These are phyloP conservation scores for Camelina hispida DNA, from an alignment of 345 rosid species.

Conservation along the genomic window DNA sequence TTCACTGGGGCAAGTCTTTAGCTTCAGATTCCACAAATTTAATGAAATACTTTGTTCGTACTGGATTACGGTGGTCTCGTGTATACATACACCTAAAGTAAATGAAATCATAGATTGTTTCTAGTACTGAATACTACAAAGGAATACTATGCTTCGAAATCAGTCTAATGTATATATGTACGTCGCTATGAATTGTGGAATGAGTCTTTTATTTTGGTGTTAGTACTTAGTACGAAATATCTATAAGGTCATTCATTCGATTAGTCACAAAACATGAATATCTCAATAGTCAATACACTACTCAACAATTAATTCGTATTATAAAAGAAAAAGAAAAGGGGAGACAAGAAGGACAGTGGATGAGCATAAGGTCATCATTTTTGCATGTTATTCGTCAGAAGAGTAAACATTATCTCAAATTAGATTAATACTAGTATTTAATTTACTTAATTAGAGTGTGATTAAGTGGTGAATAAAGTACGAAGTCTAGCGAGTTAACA, in stretches of 20 bases:
- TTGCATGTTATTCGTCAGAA: constrained; percentile 45
- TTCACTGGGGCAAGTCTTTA: neutral
- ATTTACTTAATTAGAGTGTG: constrained; percentile 9
- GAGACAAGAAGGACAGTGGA: constrained; percentile 44
- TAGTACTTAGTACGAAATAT: neutral
- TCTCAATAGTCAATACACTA: constrained; percentile 1
- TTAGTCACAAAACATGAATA: constrained; percentile 9
- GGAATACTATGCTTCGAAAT: neutral
- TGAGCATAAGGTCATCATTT: constrained; percentile 42
- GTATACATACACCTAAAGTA: too few species aligned
- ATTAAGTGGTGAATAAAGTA: constrained; percentile 25
- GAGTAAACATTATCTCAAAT: constrained; percentile 32
- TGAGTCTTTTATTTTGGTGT: neutral
- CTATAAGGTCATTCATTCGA: neutral
- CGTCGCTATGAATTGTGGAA: neutral
- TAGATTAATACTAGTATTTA: constrained; percentile 3
- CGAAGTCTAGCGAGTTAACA: constrained; percentile 26
- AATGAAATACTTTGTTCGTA: neutral
- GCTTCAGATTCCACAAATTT: neutral
- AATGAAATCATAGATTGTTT: neutral
- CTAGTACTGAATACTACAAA: neutral
- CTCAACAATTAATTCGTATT: constrained; percentile 14
- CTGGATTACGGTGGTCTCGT: neutral
- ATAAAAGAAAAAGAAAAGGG: neutral
- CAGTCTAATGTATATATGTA: neutral